phyloP scores from a whole-genome alignment of 257 asterid species.

The Handroanthus guayacan region DNA sequence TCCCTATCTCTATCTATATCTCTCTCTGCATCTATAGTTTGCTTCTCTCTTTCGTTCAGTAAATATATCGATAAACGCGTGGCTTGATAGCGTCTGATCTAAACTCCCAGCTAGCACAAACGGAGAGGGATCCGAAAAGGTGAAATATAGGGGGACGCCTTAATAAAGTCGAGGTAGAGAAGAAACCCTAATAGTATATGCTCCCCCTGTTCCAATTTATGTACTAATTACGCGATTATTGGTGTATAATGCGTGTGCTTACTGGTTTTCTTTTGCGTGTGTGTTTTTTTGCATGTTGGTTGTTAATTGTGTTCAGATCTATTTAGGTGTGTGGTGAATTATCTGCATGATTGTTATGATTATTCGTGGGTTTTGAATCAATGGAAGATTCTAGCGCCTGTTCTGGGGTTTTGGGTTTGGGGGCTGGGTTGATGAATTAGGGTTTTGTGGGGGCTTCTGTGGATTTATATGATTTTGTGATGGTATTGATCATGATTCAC shows the following conservation, averaged over 20 bases:
- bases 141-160: not conserved
- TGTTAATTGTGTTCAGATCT: slow-evolving; percentile 60
- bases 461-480: slow-evolving; percentile 23
- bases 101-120: slow-evolving; percentile 41
- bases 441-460: slow-evolving; percentile 36
- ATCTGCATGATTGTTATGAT: slow-evolving; percentile 40
- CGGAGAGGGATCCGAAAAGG: slow-evolving; percentile 42
- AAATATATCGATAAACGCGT: slow-evolving; percentile 42
- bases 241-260: slow-evolving; percentile 37
- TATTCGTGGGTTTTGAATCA: slow-evolving; percentile 26
- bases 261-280: slow-evolving; percentile 24
- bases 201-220: slow-evolving; percentile 39
- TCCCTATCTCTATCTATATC: slow-evolving; percentile 43
- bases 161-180: slow-evolving; percentile 34
- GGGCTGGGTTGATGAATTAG: slow-evolving; percentile 35
- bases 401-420: slow-evolving; percentile 23
- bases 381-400: slow-evolving; percentile 33
- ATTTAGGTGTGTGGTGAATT: slow-evolving; percentile 37
- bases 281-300: slow-evolving; percentile 13
- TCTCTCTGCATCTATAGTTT: slow-evolving; percentile 36
- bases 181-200: slow-evolving; percentile 39
- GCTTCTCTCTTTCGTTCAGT: slow-evolving; percentile 36
- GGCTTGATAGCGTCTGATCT: slow-evolving; percentile 60
- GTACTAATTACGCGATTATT: slow-evolving; percentile 21
- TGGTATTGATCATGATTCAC: slow-evolving; percentile 30